Percentiles rank a stretch among this genome's conserved stretches.
Evolutionary conservation across 2,329 filamentous ascomycete species (phyloP).

Genomic region (Penicillium sp.): DNA sequence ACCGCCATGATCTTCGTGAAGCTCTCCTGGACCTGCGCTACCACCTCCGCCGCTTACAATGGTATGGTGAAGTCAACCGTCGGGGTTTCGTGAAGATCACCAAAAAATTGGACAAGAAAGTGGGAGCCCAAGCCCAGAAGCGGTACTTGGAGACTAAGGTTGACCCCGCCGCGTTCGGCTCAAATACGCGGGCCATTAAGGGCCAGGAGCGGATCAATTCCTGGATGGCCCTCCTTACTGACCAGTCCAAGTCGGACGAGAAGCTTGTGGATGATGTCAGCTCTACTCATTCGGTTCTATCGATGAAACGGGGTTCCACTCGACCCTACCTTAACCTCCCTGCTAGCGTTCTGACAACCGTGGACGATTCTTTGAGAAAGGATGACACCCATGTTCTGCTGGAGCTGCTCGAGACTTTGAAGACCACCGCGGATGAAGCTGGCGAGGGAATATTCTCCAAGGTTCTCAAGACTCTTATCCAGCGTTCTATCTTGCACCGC

Average conservation of each 20-base stretch:
- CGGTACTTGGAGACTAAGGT: conserved; percentile 89
- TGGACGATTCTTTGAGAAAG: conserved; percentile 42
- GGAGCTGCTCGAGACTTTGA: conserved; percentile 59
- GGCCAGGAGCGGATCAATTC: conserved; percentile 75
- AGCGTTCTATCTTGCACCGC: conserved; percentile 65
- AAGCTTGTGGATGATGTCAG: conserved; percentile 73
- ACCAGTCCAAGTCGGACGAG: conserved; percentile 58
- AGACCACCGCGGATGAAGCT: conserved; percentile 53
- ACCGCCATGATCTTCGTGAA: conserved; percentile 86
- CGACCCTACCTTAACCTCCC: conserved; percentile 74
- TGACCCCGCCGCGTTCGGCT: conserved; percentile 82
- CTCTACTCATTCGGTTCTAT: conserved; percentile 67
- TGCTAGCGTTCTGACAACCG: conserved; percentile 48
- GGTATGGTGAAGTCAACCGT: conserved; percentile 97
- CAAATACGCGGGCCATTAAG: conserved; percentile 60
- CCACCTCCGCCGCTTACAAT: conserved; percentile 86
- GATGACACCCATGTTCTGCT: conserved; percentile 42
- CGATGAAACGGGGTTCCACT: conserved; percentile 73
- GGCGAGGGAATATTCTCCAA: conserved; percentile 70
- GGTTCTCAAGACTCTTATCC: conserved; percentile 44
- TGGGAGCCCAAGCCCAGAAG: conserved; percentile 74
- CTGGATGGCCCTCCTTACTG: conserved; percentile 73
- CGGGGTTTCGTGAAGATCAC: conserved; percentile 97
- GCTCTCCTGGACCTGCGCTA: conserved; percentile 84
- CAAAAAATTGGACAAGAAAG: conserved; percentile 97